Evolutionary conservation across 2,329 filamentous ascomycete genomes (phyloP), one percentile per base, ranked within the genome.

Genomic region (Aspergillus japonicus): DNA sequence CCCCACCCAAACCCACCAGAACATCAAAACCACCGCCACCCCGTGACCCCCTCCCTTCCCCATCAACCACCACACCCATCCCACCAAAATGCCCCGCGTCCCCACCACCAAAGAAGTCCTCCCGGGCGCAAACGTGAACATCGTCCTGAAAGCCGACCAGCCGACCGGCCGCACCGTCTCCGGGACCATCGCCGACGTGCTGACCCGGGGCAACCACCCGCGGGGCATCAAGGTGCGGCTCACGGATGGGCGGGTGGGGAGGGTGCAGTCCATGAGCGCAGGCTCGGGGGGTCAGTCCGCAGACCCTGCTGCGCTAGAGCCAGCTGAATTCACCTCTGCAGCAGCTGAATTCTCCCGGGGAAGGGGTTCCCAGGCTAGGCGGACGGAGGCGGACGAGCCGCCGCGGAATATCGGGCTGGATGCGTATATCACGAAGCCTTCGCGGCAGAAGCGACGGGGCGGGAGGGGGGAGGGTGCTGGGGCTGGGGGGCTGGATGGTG

Each of bases 141-240:
- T 94, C 57, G 81, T 93, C 1, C 81, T 92, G 33, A 94, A 94
- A 69, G 81, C 83, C 62, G 90, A 94, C 73, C 90, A 94, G 71
- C 84, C 84, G 1, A 92, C 89, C 0, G 90, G 90, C 6, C 83
- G 83, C 50, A 87, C 91, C 67, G 89, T 91, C 1, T 78, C 81
- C 49, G 90, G 90, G 24, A 74, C 81, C 5, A 85, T 94, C 1
- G 81, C 82, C 55, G 85, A 91, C 50, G 73, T 93, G 0, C 80
- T 94, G 51, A 93, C 90, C 2, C 80, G 84, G 1, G 89, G 89
- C 26, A 85, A 93, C 66, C 90, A 94, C 68, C 89, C 89, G 2
- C 83, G 89, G 10, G 90, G 90, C 39, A 90, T 93, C 77, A 94
- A 93, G 74, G 89, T 93, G 24, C 85, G 90, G 2, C 79, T 94